Conservation (phyloP, 1,139 yeast genomes). For the Blastobotrys aristatus region DNA sequence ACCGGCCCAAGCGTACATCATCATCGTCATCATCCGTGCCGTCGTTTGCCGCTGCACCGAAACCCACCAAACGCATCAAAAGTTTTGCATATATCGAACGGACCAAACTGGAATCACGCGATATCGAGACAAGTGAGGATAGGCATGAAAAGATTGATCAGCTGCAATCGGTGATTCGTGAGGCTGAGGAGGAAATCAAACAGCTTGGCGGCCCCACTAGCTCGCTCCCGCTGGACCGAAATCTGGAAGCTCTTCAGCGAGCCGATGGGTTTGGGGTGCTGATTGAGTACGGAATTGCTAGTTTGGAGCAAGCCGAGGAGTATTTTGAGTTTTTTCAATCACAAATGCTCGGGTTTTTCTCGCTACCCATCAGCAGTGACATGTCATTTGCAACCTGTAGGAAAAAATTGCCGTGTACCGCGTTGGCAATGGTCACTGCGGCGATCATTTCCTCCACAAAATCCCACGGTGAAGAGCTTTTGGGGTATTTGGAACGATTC, state of each 20-base stretch:
- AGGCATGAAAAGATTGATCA: slow-evolving; percentile 1
- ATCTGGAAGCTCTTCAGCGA: neutral
- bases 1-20: neutral
- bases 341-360: neutral
- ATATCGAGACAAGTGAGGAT: neutral
- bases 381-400: neutral
- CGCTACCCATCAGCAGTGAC: neutral
- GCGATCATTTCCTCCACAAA: slow-evolving; percentile 1
- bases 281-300: neutral
- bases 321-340: neutral
- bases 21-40: neutral
- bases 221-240: neutral
- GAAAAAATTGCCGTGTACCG: neutral
- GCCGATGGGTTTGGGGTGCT: neutral
- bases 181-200: slow-evolving; percentile 4
- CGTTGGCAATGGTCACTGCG: slow-evolving; percentile 2
- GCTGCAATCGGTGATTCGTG: neutral
- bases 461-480: neutral
- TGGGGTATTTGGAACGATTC: slow-evolving; percentile 41
- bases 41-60: neutral
- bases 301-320: neutral
- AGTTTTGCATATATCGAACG: neutral
- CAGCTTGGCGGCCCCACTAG: neutral
- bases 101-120: neutral
- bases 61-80: neutral